phyloP scores from a whole-genome alignment of 2,329 filamentous ascomycete species.

The Penicillium paneum region DNA sequence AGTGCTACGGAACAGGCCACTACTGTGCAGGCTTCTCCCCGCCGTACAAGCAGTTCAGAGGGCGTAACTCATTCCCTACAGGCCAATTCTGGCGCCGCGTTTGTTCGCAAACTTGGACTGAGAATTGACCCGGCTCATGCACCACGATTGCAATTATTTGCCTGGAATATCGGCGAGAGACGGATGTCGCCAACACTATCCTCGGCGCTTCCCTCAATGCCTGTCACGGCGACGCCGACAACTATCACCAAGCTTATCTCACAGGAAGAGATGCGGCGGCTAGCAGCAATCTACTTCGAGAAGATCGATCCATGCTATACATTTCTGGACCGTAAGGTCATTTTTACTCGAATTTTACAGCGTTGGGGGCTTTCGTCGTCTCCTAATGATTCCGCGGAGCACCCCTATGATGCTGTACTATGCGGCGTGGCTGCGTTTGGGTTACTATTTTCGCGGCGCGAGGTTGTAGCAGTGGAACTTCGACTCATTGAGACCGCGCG shows the following conservation, averaged over 20 bases:
- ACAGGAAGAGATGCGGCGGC: conserved; percentile 46
- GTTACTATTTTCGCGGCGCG: conserved; percentile 49
- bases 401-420: conserved; percentile 49
- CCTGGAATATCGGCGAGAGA: conserved; percentile 51
- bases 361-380: conserved; percentile 19
- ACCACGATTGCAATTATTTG: conserved; percentile 55
- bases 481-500: conserved; percentile 49
- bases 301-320: conserved; percentile 55
- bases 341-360: conserved; percentile 31
- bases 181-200: conserved; percentile 16
- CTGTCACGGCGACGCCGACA: conserved; percentile 14
- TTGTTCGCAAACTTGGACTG: conserved; percentile 53
- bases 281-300: conserved; percentile 52
- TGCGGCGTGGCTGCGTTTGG: conserved; percentile 57
- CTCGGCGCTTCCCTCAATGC: conserved; percentile 10
- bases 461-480: conserved; percentile 43
- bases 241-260: conserved; percentile 49
- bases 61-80: conserved; percentile 44
- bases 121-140: conserved; percentile 54
- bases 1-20: not conserved
- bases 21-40: conserved; percentile 9
- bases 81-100: conserved; percentile 58
- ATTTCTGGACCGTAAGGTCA: conserved; percentile 40
- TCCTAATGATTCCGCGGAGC: conserved; percentile 19
- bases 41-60: conserved; percentile 1